phyloP scores from a whole-genome alignment of 73 alveolate genomes.

The Paramecium caudatum region DNA sequence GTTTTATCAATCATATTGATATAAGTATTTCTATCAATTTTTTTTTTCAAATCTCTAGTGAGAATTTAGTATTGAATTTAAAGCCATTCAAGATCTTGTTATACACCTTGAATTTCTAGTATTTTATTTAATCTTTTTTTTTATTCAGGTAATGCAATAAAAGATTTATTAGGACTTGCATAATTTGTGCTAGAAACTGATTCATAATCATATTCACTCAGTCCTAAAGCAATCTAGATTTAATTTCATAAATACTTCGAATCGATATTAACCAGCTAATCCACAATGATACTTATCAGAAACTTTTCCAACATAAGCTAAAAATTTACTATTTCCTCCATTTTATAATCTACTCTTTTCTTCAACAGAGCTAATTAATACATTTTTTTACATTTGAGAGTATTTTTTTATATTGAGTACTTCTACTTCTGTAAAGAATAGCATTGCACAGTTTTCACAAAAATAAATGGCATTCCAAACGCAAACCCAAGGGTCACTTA shows the following conservation, averaged over 20 bases:
- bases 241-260: neutral
- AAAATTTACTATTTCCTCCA: neutral
- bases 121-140: slow-evolving; percentile 4
- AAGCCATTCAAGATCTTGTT: slow-evolving; percentile 5
- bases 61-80: neutral
- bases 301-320: neutral
- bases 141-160: neutral
- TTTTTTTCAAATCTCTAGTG: too few species aligned
- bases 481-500: slow-evolving; percentile 30
- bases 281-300: neutral
- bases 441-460: slow-evolving; percentile 26
- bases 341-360: neutral
- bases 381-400: neutral
- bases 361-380: too few species aligned
- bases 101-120: neutral
- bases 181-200: neutral
- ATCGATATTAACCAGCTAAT: neutral
- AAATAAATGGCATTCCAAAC: slow-evolving; percentile 21
- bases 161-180: neutral
- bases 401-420: slow-evolving; percentile 7
- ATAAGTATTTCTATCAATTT: too few species aligned
- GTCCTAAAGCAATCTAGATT: neutral
- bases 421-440: neutral
- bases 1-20: too few species aligned
- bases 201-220: slow-evolving; percentile 47